Evolutionary conservation across 345 rosid genomes (phyloP).

Genomic region (Nasturtium officinale): DNA sequence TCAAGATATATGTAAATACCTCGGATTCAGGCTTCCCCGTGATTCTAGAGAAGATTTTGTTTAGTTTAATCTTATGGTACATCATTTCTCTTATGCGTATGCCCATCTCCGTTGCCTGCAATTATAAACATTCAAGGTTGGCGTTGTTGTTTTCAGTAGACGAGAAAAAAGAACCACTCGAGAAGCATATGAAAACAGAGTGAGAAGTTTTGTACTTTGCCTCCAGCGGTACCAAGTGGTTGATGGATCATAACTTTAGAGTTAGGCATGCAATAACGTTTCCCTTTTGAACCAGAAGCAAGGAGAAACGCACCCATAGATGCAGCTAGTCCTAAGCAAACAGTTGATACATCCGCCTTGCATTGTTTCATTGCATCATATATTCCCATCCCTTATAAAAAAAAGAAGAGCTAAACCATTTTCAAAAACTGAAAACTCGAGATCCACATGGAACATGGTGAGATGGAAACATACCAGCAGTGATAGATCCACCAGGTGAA

Average conservation of each 20-base stretch:
- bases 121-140: slow-evolving; percentile 24
- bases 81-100: slow-evolving; percentile 77
- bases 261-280: slow-evolving; percentile 97
- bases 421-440: background rate
- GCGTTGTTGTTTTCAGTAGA: background rate
- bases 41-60: slow-evolving; percentile 77
- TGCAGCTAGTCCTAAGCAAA: slow-evolving; percentile 92
- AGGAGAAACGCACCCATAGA: slow-evolving; percentile 94
- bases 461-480: slow-evolving; percentile 60
- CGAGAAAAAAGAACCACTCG: background rate
- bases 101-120: slow-evolving; percentile 75
- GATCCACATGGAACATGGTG: background rate
- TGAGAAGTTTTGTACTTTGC: slow-evolving; percentile 56
- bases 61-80: slow-evolving; percentile 73
- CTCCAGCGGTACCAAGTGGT: slow-evolving; percentile 88
- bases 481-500: slow-evolving; percentile 92
- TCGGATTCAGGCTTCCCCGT: slow-evolving; percentile 74
- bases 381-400: slow-evolving; percentile 72
- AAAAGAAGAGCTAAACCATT: background rate
- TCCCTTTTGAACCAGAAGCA: slow-evolving; percentile 85
- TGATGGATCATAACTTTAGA: slow-evolving; percentile 95
- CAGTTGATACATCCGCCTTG: slow-evolving; percentile 94
- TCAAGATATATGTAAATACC: slow-evolving; percentile 43
- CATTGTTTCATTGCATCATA: slow-evolving; percentile 96
- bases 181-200: slow-evolving; percentile 5